These are phyloP conservation scores for Alternaria arbusti DNA, from an alignment of 2,329 filamentous ascomycete genomes.

Conservation along the genomic window DNA sequence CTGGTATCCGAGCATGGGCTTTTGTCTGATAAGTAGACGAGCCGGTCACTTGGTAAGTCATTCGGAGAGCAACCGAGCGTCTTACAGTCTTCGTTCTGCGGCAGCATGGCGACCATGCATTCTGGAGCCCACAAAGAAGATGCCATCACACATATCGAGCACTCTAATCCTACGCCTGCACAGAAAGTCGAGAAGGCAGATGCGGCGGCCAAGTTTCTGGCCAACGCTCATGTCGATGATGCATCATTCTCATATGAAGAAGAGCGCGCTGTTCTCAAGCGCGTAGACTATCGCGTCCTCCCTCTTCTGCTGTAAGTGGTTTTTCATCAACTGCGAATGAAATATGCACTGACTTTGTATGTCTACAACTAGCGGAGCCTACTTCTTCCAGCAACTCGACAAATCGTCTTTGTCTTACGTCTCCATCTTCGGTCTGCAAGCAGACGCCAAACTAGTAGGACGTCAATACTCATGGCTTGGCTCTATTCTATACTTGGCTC, in stretches of 20 bases:
- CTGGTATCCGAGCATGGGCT: not conserved
- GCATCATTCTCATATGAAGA: slow-evolving; percentile 57
- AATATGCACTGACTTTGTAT: not conserved
- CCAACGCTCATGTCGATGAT: slow-evolving; percentile 45
- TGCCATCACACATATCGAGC: slow-evolving; percentile 22
- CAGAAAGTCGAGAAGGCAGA: slow-evolving; percentile 34
- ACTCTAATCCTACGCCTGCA: not conserved
- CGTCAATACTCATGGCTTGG: slow-evolving; percentile 65
- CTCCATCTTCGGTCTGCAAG: slow-evolving; percentile 58
- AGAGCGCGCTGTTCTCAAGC: slow-evolving; percentile 57
- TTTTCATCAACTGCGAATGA: not conserved
- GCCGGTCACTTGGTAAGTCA: not conserved
- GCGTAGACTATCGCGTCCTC: slow-evolving; percentile 58
- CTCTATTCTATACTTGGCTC: slow-evolving; percentile 65
- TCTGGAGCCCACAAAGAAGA: slow-evolving; percentile 15
- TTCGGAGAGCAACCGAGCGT: not conserved
- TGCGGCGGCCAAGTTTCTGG: slow-evolving; percentile 56
- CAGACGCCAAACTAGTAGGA: slow-evolving; percentile 57
- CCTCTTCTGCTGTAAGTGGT: slow-evolving; percentile 56
- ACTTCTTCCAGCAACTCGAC: slow-evolving; percentile 66
- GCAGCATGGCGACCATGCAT: slow-evolving; percentile 9
- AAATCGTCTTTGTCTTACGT: slow-evolving; percentile 54
- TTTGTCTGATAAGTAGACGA: slow-evolving; percentile 7
- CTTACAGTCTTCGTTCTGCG: not conserved
- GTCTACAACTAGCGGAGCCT: slow-evolving; percentile 50